Evolutionary conservation across 2,329 filamentous ascomycete species (phyloP), one percentile per base, ranked within the genome.

Genomic region (Paraphaeosphaeria sporulosa): DNA sequence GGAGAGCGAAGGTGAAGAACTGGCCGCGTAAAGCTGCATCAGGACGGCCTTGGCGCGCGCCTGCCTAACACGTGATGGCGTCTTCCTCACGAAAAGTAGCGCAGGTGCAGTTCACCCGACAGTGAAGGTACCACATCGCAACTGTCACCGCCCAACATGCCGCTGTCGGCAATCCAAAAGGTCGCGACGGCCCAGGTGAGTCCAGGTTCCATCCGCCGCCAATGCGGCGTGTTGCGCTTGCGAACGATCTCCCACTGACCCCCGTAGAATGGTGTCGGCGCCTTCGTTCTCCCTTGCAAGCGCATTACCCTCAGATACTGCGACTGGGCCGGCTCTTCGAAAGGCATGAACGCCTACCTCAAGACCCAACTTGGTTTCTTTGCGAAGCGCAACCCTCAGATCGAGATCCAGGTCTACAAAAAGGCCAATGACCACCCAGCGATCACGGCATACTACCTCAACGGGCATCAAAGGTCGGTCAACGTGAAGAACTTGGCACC

Each of bases 201-300:
- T 72, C 19, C 19, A 19, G 36, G 17, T 32, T 25, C 38, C 38
- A 19, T 40, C 44, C 52, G 54, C 55, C 66, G 50, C 4, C 9
- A 27, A 23, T 10, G 10, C 19, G 13, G 3, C n/a, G 9, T 12
- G 25, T 17, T 27, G n/a, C 38, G 42, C 51, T 42, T n/a, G 64
- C 32, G 53, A 47, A 47, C 19, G 27, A 30, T 65, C 34, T 27
- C 9, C 15, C 49, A 30, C 67, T 72, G 59, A 68, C 49, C 21
- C 21, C 58, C 56, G 6, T 72, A 98, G 94, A 98, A 99, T 83
- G 95, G 95, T 85, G 86, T 98, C 69, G 94, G 94, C 73, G 92
- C 94, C 77, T 98, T 98, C 84, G 92, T 99, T 80, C 87, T 97
- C 60, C 94, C 97, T 84, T 99, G 95, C 88, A 96, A 93, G 85